Conservation (phyloP, 2,329 filamentous ascomycete genomes). For the Dothideomycetes sp. region DNA sequence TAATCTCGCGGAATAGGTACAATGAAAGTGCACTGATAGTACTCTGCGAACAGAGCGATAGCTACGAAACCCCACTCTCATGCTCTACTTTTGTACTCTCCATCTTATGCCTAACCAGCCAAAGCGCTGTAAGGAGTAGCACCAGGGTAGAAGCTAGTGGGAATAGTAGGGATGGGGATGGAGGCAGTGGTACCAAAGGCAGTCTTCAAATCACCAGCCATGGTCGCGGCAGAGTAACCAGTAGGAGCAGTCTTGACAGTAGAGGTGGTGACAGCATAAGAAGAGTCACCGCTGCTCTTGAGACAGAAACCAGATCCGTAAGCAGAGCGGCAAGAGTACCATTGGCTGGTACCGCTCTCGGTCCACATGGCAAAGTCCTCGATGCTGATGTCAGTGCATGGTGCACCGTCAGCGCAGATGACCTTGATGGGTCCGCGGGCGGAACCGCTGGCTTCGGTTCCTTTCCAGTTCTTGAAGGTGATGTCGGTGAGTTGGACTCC, state of each 20-base stretch:
- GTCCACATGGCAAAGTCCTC: slow-evolving; percentile 44
- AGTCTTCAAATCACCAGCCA: slow-evolving; percentile 22
- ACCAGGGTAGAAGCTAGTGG: slow-evolving; percentile 29
- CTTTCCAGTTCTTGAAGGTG: slow-evolving; percentile 45
- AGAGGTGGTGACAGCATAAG: slow-evolving; percentile 23
- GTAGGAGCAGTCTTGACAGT: slow-evolving; percentile 25
- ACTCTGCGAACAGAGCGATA: too few species aligned
- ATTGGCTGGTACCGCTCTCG: slow-evolving; percentile 28
- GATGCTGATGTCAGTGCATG: slow-evolving; percentile 42
- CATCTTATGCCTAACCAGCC: slow-evolving; percentile 6
- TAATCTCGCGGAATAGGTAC: too few species aligned
- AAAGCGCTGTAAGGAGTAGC: slow-evolving; percentile 5
- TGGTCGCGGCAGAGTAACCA: slow-evolving; percentile 26
- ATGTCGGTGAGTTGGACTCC: slow-evolving; percentile 45
- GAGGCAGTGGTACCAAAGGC: slow-evolving; percentile 22
- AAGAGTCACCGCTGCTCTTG: slow-evolving; percentile 18
- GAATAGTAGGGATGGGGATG: slow-evolving; percentile 32
- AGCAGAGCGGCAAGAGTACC: slow-evolving; percentile 37
- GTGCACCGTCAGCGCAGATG: slow-evolving; percentile 37
- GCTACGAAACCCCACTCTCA: too few species aligned
- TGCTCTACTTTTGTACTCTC: too few species aligned
- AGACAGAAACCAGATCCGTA: slow-evolving; percentile 40
- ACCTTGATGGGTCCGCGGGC: slow-evolving; percentile 43
- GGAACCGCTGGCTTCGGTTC: slow-evolving; percentile 38
- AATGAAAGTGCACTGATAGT: too few species aligned